These are phyloP conservation scores for Sarcomyxa edulis DNA, from an alignment of 768 basidiomycete species.

Conservation along the genomic window DNA sequence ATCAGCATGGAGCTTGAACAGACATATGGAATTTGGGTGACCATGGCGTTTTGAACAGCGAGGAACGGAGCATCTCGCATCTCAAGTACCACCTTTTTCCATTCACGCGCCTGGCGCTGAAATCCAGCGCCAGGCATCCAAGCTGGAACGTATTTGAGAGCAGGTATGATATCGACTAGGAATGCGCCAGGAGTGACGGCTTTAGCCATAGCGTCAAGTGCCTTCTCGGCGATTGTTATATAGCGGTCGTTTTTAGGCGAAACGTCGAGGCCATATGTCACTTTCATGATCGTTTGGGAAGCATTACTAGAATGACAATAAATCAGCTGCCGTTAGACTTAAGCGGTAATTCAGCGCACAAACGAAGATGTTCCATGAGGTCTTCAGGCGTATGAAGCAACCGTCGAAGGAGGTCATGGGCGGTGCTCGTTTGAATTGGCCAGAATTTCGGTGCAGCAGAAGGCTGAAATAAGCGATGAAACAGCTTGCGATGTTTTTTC, in stretches of 20 bases:
- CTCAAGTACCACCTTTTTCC: conserved; percentile 29
- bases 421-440: conserved; percentile 40
- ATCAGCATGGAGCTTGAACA: too few relatives aligned
- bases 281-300: conserved; percentile 48
- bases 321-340: not conserved
- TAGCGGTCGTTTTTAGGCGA: conserved; percentile 37
- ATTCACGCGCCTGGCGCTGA: conserved; percentile 36
- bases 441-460: conserved; percentile 33
- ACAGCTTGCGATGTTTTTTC: conserved; percentile 48
- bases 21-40: too few relatives aligned
- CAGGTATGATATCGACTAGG: conserved; percentile 45
- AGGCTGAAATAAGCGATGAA: conserved; percentile 46
- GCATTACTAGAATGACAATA: conserved; percentile 30
- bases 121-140: conserved; percentile 57
- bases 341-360: conserved; percentile 25
- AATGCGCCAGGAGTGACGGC: conserved; percentile 50
- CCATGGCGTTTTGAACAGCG: conserved; percentile 42
- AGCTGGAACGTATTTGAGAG: conserved; percentile 43
- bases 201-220: conserved; percentile 43
- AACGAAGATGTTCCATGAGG: conserved; percentile 43
- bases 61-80: conserved; percentile 40
- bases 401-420: conserved; percentile 37
- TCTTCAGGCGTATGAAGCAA: conserved; percentile 37
- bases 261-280: conserved; percentile 46
- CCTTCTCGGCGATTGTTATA: conserved; percentile 46